These are phyloP conservation scores for Fusarium begoniae DNA, from an alignment of 2,329 filamentous ascomycete genomes.

Conservation along the genomic window DNA sequence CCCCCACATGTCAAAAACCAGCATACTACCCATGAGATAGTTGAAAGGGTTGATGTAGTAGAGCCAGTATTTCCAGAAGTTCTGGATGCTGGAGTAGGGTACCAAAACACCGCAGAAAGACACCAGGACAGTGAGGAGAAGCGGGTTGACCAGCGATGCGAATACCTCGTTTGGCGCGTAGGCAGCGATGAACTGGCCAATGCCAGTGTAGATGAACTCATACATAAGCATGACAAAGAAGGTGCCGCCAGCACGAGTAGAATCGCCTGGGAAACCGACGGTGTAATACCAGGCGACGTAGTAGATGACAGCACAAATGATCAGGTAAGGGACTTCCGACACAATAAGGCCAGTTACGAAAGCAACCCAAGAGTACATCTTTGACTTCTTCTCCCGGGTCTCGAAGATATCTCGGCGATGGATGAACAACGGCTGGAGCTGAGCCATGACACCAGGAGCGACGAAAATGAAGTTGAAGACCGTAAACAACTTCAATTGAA, in stretches of 20 bases:
- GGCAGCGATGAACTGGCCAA: slow-evolving; percentile 71
- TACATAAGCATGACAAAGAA: slow-evolving; percentile 67
- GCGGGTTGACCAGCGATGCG: slow-evolving; percentile 65
- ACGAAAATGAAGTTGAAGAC: slow-evolving; percentile 73
- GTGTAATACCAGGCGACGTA: slow-evolving; percentile 68
- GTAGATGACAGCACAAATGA: slow-evolving; percentile 57
- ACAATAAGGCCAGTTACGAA: slow-evolving; percentile 64
- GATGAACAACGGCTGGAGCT: slow-evolving; percentile 60
- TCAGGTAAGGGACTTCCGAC: slow-evolving; percentile 58
- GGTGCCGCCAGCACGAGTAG: slow-evolving; percentile 59
- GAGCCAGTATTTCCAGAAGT: slow-evolving; percentile 75
- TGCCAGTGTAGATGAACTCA: slow-evolving; percentile 67
- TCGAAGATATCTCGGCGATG: slow-evolving; percentile 60
- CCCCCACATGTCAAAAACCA: slow-evolving; percentile 62
- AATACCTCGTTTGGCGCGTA: slow-evolving; percentile 70
- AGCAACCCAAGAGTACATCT: slow-evolving; percentile 68
- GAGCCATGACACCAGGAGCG: slow-evolving; percentile 62
- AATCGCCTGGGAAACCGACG: slow-evolving; percentile 58
- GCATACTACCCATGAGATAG: slow-evolving; percentile 66
- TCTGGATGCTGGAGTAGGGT: slow-evolving; percentile 67
- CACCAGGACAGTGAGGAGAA: slow-evolving; percentile 67
- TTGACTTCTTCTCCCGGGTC: slow-evolving; percentile 58
- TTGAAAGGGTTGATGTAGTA: slow-evolving; percentile 70
- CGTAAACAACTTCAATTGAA: slow-evolving; percentile 66
- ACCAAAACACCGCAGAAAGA: slow-evolving; percentile 81